Evolutionary conservation across 2,329 filamentous ascomycete genomes (phyloP).

Genomic region (Calonectria pseudoreteaudii): DNA sequence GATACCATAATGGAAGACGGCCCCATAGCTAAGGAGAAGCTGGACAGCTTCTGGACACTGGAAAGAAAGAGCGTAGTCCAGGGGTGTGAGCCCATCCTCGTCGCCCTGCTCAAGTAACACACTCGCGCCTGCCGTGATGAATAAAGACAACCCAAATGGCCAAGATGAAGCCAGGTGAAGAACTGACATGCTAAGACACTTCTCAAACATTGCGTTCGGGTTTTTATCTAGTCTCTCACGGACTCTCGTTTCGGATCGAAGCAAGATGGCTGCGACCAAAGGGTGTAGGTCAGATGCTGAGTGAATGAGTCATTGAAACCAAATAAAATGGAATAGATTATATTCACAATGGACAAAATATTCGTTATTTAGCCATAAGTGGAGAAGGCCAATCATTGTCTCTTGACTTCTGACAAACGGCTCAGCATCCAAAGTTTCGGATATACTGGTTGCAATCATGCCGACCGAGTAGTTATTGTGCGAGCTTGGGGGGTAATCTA

Average conservation of each 20-base stretch:
- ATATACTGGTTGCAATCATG: background rate
- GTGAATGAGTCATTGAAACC: too few relatives aligned
- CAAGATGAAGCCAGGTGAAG: background rate
- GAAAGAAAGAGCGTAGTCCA: background rate
- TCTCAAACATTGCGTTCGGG: background rate
- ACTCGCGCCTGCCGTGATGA: background rate
- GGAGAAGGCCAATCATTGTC: rapidly evolving
- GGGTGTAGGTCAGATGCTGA: background rate
- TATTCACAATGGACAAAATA: background rate
- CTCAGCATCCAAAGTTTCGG: background rate
- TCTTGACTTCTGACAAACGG: background rate
- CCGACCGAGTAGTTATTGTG: rapidly evolving
- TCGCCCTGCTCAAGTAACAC: background rate
- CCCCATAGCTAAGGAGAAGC: background rate
- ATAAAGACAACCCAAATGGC: background rate
- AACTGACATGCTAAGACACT: background rate
- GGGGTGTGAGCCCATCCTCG: background rate
- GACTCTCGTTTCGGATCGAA: background rate
- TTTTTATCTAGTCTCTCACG: background rate
- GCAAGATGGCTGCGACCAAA: background rate
- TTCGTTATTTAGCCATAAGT: background rate
- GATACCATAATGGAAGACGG: background rate
- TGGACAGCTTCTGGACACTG: background rate
- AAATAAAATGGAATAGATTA: background rate
- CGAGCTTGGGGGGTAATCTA: too few relatives aligned